Conservation (phyloP, 768 basidiomycete species). For the Guyanaporus albipodus region DNA sequence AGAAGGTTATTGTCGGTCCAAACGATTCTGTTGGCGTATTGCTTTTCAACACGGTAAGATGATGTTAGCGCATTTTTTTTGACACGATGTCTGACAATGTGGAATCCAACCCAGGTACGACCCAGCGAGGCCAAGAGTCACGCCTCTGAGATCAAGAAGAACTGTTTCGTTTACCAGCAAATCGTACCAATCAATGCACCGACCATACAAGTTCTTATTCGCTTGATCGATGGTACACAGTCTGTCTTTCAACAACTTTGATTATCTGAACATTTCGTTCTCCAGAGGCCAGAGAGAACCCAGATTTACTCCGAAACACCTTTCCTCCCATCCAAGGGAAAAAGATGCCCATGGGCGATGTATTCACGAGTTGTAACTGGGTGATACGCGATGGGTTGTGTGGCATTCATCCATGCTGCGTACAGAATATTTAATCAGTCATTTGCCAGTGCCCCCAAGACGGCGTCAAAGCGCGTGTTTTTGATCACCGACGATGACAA, state of each 20-base stretch:
- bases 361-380: constrained; percentile 89
- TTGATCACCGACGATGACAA: constrained; percentile 75
- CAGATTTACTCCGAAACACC: constrained; percentile 46
- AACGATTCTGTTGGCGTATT: constrained; percentile 88
- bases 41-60: constrained; percentile 86
- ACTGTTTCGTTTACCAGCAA: constrained; percentile 69
- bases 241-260: neutral
- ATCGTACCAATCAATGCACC: constrained; percentile 76
- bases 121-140: constrained; percentile 34
- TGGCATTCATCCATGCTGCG: constrained; percentile 15
- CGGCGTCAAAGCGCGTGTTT: constrained; percentile 89
- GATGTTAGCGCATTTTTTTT: neutral
- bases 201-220: constrained; percentile 74
- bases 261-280: constrained; percentile 2
- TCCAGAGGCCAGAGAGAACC: constrained; percentile 64
- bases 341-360: constrained; percentile 78
- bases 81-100: neutral
- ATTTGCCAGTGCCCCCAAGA: constrained; percentile 67
- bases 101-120: constrained; percentile 16
- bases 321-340: constrained; percentile 62
- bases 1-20: constrained; percentile 84
- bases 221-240: constrained; percentile 67
- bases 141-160: constrained; percentile 60
- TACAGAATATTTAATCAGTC: neutral
- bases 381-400: constrained; percentile 79